Evolutionary conservation across 495 filamentous ascomycete species (phyloP).

Genomic region (Baudoinia panamericana): DNA sequence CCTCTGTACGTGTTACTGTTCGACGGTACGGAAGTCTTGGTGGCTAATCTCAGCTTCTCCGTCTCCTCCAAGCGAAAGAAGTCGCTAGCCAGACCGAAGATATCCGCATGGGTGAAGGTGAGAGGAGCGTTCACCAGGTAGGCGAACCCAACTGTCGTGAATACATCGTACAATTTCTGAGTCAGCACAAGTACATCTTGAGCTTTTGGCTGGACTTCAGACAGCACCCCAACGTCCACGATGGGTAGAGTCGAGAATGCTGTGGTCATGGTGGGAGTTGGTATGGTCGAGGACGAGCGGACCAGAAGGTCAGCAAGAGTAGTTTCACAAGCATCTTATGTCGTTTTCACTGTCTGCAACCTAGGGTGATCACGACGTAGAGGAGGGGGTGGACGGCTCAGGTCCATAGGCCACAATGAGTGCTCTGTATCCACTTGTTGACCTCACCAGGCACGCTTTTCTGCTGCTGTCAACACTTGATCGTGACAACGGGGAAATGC

Average conservation of each 20-base stretch:
- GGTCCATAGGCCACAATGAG: no score
- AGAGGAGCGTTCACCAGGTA: conserved; percentile 34
- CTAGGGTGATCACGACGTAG: no score
- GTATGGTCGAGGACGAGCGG: no score
- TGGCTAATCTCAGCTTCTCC: conserved; percentile 34
- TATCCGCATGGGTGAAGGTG: conserved; percentile 31
- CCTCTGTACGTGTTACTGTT: conserved; percentile 37
- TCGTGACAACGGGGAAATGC: no score
- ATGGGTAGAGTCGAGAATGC: conserved; percentile 34
- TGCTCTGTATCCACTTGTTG: no score
- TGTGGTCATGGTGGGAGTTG: conserved; percentile 20
- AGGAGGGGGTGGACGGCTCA: no score
- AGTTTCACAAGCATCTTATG: no score
- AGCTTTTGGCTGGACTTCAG: conserved; percentile 9
- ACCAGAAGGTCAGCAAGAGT: no score
- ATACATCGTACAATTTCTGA: conserved; percentile 30
- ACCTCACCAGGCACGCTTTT: no score
- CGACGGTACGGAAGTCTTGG: conserved; percentile 27
- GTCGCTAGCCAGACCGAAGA: conserved; percentile 31
- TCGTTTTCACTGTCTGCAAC: no score
- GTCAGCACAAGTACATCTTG: conserved; percentile 23
- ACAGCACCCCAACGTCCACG: conserved; percentile 31
- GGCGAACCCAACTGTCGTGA: conserved; percentile 36
- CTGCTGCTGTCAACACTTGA: no score
- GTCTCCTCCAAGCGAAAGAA: conserved; percentile 30